Evolutionary conservation across 371 early-diverging fungal genomes (phyloP), one percentile per base, ranked within the genome.

Genomic region (Caulochytrium protostelioides): DNA sequence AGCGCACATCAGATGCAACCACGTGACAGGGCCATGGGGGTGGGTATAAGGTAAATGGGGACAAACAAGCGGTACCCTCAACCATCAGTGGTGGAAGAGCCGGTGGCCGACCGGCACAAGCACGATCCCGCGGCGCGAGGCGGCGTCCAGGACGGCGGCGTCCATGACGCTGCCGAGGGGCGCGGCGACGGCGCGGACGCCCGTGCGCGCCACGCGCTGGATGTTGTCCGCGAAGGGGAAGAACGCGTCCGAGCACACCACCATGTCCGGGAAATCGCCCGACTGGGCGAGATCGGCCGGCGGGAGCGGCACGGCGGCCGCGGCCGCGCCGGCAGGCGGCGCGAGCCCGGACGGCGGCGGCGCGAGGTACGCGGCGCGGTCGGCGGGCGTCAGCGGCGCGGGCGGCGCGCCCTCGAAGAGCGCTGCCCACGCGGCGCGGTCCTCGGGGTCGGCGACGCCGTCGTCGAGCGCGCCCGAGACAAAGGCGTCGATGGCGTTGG

Each of bases 161-260:
- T 94, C 95, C 68, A 70, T 71, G 42, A 94, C 81, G 17, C 75
- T 74, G 28, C 95, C 95, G 43, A 73, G 70, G 15, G 95, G 83
- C 22, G 86, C 86, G 29, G 83, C 89, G 41, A 91, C 63, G 50
- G 70, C 81, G 38, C 62, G 57, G 41, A 82, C 95, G 44, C 95
- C 95, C 17, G 78, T 74, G 51, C 72, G 65, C 20, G 62, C 56
- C 26, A 76, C 92, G 32, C 95, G 71, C 51, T 81, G 78, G 38
- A 94, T 62, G 47, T 89, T 91, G 59, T 94, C 95, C 7, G 78
- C 62, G 74, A 94, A 94, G 48, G 95, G 95, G 83, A 94, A 94
- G 75, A 94, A 94, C 26, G 92, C 92, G 54, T 94, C 95, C 17
- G 84, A 84, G 2, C 83, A 72, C 6, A 89, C 62, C 8, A 78